Base-by-base conservation (phyloP, 192 early-diverging fungal species). In the Linnemannia exigua region DNA sequence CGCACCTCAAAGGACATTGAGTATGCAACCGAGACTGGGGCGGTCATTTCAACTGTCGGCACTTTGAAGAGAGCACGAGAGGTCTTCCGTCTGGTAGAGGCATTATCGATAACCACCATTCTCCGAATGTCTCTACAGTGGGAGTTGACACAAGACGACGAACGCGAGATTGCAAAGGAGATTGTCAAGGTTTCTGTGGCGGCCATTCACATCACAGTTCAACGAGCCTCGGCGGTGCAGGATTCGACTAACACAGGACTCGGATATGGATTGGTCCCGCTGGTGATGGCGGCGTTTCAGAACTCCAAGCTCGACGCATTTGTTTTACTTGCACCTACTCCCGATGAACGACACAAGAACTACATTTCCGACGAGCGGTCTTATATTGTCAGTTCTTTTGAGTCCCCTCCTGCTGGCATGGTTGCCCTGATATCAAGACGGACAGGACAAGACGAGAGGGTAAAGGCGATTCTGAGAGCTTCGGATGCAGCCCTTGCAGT, bases 81-180 rank as follows among this genome's bases (percentile, higher is more conserved):
- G 8, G 77, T 67, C 22, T 83, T 72, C 35, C 51, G 54, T 6
- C 38, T 83, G 48, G 75, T 70, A 3, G n/a, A 76, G 19, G 70
- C 50, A 28, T 25, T 83, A 46, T 48, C 70, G 17, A 76, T 71
- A 15, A 46, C 69, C 2, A 63, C 47, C 2, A 47, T 63, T 4
- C 25, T 83, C 9, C 66, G 61, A 3, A 16, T 83, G 3, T 72
- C 72, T 35, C 36, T 83, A 25, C 75, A 83, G 25, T 83, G 81
- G 75, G 81, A 77, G 2, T 33, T 83, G 15, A 74, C 75, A 20
- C 31, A 6, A 17, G 81, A 72, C 17, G 75, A 83, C 22, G 75
- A 77, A 48, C 48, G 38, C 3, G 75, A 67, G 33, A 52, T 83
- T 41, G 48, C 58, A 16, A 37, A 76, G 70, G 75, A 69, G 36